Evolutionary conservation across 441 rosid species (phyloP), one percentile per base, ranked within the genome.

Genomic region (Cnidoscolus chayamansa): DNA sequence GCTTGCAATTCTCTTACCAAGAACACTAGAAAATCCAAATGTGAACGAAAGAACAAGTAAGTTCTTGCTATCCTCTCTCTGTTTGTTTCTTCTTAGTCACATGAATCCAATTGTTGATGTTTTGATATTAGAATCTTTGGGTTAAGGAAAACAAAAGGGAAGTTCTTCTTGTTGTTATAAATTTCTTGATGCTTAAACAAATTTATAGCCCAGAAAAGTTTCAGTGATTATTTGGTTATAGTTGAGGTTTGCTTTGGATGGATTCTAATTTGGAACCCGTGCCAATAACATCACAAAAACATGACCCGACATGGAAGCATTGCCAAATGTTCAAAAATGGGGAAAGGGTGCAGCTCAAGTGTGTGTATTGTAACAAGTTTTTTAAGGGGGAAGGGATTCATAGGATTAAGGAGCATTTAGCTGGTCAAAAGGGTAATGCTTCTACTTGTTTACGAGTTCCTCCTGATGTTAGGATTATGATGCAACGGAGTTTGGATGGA

Each of bases 371-470:
- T 76, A 53, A 79, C 4, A 91, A 93, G 73, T 56, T 93, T 66
- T 90, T 91, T 54, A 90, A 89, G 81, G 98, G 98, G 54, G 98
- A 94, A 53, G 97, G 97, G 15, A 93, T 93, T 82, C 94, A 93
- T 65, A 86, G 98, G 82, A 89, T 93, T 70, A 93, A 93, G 77
- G 97, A 93, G 56, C 96, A 93, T 77, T 90, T 93, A 72, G 94
- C 98, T 0, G 90, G 94, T 59, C 91, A 88, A n/a, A 93, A 91
- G 74, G 98, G 97, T 16, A 90, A 91, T 72, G 98, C 96, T 0
- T 82, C 92, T 0, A 89, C 89, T 76, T 93, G 98, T 76, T 81
- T 81, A 43, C 89, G 76, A 30, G 94, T 89, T 65, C 90, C 96
- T 1, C 69, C 78, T 2, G 90, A 93, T 53, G 92, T 93, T 70